Evolutionary conservation across 805 yeast genomes (phyloP).

Genomic region (Diddensiella transvaalensis): DNA sequence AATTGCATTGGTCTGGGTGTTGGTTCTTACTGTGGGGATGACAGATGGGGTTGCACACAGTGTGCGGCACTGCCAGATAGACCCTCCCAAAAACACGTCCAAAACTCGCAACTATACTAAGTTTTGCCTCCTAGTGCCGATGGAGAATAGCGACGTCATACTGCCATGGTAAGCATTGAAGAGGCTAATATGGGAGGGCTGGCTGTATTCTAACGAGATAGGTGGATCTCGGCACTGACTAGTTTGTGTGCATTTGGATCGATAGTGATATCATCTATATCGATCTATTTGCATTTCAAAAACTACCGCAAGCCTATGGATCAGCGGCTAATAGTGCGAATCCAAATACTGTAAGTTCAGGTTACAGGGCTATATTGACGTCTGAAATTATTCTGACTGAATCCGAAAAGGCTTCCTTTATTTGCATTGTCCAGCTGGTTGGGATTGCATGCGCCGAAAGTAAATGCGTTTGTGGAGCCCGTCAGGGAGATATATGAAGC

Average conservation of each 20-base stretch:
- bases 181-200: neutral
- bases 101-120: too few relatives aligned
- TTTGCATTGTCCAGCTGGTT: slow-evolving; percentile 70
- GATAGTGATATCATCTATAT: slow-evolving; percentile 39
- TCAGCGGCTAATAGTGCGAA: slow-evolving; percentile 80
- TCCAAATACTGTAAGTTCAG: slow-evolving; percentile 51
- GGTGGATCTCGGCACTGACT: neutral
- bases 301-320: slow-evolving; percentile 88
- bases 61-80: too few relatives aligned
- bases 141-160: neutral
- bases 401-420: slow-evolving; percentile 69
- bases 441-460: slow-evolving; percentile 45
- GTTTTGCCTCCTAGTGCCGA: neutral
- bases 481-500: slow-evolving; percentile 91
- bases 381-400: too few relatives aligned
- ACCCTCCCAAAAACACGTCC: too few relatives aligned
- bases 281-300: slow-evolving; percentile 50
- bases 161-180: slow-evolving; percentile 1
- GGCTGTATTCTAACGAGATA: neutral
- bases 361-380: too few relatives aligned
- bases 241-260: slow-evolving; percentile 32
- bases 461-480: slow-evolving; percentile 60
- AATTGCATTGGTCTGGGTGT: too few relatives aligned
- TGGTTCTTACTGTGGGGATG: too few relatives aligned
- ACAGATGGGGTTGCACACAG: too few relatives aligned